Evolutionary conservation across 2,329 filamentous ascomycete species (phyloP), one percentile per base, ranked within the genome.

Genomic region (Trichoderma breve): DNA sequence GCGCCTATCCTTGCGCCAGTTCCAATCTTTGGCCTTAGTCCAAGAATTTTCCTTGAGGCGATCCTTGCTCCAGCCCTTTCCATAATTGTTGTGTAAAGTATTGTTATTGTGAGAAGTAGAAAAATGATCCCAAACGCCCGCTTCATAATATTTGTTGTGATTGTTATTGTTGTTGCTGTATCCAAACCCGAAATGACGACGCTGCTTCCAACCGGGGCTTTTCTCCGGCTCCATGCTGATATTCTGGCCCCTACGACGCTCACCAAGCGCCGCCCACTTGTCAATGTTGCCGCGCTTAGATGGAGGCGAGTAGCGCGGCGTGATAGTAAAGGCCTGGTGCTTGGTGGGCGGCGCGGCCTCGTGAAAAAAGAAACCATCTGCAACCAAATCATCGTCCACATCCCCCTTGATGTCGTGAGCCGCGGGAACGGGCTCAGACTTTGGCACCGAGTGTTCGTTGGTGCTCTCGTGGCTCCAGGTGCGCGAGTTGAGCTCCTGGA

Each of bases 211-310:
- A 70, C 86, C 84, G 60, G 85, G 85, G 74, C 85, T 84, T 80
- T 86, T 87, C 47, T 84, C 83, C 32, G 83, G 76, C 75, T 87
- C 83, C 73, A 86, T 84, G 61, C 83, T 81, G 61, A 87, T 86
- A 34, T 81, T 84, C 78, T 87, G 89, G 72, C 89, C 93, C 73
- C 94, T 91, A 70, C 95, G 89, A 77, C 92, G 92, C 80, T 97
- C 92, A 74, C 95, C 95, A 63, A 98, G 86, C 14, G 90, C 93
- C 28, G 92, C 90, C 95, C 95, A 98, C 81, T 97, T 97, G 82
- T 98, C 95, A 67, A 93, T 74, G 55, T 79, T 53, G 74, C 77
- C 84, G 70, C 88, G 88, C 84, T 93, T 93, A 26, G 89, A 84
- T 32, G 90, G 87, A 57, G 92, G 88, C n/a, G 90, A 89, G 77